These are phyloP conservation scores for Thermoascus crustaceus DNA, from an alignment of 2,329 filamentous ascomycete species.

Conservation along the genomic window DNA sequence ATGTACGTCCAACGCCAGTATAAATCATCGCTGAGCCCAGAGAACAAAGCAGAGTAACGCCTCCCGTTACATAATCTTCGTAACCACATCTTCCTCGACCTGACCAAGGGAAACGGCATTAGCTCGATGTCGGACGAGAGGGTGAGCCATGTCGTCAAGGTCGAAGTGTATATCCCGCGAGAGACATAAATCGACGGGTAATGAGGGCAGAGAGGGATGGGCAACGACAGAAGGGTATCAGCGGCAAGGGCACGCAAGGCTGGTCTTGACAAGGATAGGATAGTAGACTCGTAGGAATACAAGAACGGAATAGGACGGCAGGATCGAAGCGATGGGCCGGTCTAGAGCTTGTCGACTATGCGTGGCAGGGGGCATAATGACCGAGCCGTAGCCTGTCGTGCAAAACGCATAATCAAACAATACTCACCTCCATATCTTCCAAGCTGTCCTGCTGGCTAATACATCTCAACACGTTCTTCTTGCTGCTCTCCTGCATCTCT, in stretches of 20 bases:
- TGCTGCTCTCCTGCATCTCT: slow-evolving; percentile 97
- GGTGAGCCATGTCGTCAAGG: slow-evolving; percentile 12
- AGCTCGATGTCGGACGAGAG: slow-evolving; percentile 18
- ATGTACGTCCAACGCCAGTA: slow-evolving; percentile 21
- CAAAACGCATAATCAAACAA: slow-evolving; percentile 4
- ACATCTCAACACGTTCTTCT: slow-evolving; percentile 94
- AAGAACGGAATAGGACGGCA: too few relatives aligned
- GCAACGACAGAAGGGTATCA: too few relatives aligned
- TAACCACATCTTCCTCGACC: slow-evolving; percentile 78
- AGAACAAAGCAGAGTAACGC: slow-evolving; percentile 16
- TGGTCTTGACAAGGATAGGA: too few relatives aligned
- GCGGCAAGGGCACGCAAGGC: too few relatives aligned
- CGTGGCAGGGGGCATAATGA: background rate
- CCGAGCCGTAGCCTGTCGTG: background rate
- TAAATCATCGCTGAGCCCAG: slow-evolving; percentile 9
- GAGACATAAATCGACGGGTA: too few relatives aligned
- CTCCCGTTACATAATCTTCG: slow-evolving; percentile 68
- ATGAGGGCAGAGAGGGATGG: too few relatives aligned
- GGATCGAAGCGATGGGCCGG: too few relatives aligned
- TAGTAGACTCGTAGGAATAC: too few relatives aligned
- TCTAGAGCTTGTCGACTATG: too few relatives aligned
- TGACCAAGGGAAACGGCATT: slow-evolving; percentile 42
- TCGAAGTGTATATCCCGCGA: slow-evolving; percentile 8
- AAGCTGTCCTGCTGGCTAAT: slow-evolving; percentile 96
- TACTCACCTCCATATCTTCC: slow-evolving; percentile 97